phyloP scores from a whole-genome alignment of 805 yeast species.

The Pichia cephalocereana region DNA sequence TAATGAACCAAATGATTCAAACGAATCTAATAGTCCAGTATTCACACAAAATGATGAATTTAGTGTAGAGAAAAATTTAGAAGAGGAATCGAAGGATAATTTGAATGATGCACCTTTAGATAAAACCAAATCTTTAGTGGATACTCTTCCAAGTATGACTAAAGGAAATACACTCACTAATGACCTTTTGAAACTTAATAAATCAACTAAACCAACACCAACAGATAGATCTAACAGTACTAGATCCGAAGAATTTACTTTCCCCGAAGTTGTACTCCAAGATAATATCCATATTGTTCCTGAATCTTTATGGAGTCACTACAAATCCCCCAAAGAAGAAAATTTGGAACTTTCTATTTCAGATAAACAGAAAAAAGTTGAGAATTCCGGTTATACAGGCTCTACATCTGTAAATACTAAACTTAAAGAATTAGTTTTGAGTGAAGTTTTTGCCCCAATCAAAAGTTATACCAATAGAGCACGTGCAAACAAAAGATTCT shows the following conservation, averaged over 20 bases:
- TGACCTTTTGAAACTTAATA: too few species aligned
- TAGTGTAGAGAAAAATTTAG: too few species aligned
- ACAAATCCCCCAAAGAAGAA: slow-evolving; percentile 15
- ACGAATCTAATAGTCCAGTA: background rate
- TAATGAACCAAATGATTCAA: background rate
- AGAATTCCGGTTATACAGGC: slow-evolving; percentile 27
- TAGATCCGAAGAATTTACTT: slow-evolving; percentile 6
- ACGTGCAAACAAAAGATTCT: slow-evolving; percentile 3
- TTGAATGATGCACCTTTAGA: background rate
- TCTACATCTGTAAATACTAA: slow-evolving; percentile 65
- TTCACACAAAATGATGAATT: background rate
- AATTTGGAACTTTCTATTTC: background rate
- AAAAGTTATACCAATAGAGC: slow-evolving; percentile 23
- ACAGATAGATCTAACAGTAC: background rate
- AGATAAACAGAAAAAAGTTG: background rate
- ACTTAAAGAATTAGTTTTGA: slow-evolving; percentile 58
- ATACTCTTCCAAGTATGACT: too few species aligned
- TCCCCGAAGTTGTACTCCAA: slow-evolving; percentile 82
- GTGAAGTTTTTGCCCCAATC: slow-evolving; percentile 61
- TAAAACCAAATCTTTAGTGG: background rate
- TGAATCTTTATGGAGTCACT: slow-evolving; percentile 59
- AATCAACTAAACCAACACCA: too few species aligned
- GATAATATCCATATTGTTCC: slow-evolving; percentile 93
- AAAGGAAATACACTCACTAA: too few species aligned
- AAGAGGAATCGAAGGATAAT: background rate